Evolutionary conservation across 371 early-diverging fungal genomes (phyloP).

Genomic region (Funneliformis caledonium): DNA sequence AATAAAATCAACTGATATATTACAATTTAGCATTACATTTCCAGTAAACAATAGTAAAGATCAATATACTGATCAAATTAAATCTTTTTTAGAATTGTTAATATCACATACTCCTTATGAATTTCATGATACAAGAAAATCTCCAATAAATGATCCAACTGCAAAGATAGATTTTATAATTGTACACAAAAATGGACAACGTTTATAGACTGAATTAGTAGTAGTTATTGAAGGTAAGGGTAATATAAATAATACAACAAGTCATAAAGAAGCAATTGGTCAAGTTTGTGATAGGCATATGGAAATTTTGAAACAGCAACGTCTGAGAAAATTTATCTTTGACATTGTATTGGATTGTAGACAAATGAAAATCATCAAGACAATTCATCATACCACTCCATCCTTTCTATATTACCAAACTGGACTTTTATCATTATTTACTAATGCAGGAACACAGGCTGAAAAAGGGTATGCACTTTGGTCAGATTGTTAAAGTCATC

Average conservation of each 20-base stretch:
- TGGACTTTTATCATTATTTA: no score
- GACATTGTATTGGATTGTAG: not conserved
- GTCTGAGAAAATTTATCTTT: not conserved
- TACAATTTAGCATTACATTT: no score
- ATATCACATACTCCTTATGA: no score
- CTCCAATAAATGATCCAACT: not conserved
- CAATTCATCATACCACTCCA: not conserved
- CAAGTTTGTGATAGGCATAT: not conserved
- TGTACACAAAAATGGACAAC: not conserved
- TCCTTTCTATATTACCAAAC: no score
- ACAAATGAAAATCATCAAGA: not conserved
- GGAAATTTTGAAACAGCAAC: constrained; percentile 7
- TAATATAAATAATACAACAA: not conserved
- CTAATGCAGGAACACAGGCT: no score
- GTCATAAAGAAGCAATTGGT: not conserved
- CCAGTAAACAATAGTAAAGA: no score
- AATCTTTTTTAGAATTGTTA: no score
- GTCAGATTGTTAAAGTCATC: no score
- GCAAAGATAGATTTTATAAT: constrained; percentile 2
- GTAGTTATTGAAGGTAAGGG: not conserved
- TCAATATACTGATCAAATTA: no score
- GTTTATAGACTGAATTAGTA: not conserved
- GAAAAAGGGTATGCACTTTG: no score
- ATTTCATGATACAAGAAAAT: not conserved
- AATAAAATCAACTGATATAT: no score